These are phyloP conservation scores for Mycena kentingensis DNA, from an alignment of 768 basidiomycete genomes.

Conservation along the genomic window DNA sequence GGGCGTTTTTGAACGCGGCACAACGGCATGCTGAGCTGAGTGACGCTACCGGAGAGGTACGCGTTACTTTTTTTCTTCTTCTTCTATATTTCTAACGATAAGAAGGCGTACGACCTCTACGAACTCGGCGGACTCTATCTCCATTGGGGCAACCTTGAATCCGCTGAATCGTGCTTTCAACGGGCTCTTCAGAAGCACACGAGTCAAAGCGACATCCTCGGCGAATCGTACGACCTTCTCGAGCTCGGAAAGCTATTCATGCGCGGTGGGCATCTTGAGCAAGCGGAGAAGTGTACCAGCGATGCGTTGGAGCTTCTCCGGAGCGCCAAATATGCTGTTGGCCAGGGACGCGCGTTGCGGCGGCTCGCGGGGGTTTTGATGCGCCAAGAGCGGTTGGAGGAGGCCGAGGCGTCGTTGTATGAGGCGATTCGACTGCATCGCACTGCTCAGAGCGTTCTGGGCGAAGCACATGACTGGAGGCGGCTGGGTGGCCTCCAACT, in stretches of 20 bases:
- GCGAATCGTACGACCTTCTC: constrained; percentile 17
- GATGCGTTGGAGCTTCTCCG: constrained; percentile 11
- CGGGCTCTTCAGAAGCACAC: constrained; percentile 16
- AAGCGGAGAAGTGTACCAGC: constrained; percentile 12
- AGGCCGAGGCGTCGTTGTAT: constrained; percentile 20
- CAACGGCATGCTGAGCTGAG: constrained; percentile 13
- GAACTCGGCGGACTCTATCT: constrained; percentile 20
- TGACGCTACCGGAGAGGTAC: constrained; percentile 17
- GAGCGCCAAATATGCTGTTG: constrained; percentile 8
- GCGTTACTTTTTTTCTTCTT: neutral
- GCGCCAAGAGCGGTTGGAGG: constrained; percentile 19
- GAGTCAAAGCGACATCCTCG: neutral
- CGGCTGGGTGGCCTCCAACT: constrained; percentile 19
- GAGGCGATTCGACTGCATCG: constrained; percentile 21
- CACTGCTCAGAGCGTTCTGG: constrained; percentile 15
- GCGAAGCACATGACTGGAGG: constrained; percentile 22
- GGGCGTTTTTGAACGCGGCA: constrained; percentile 10
- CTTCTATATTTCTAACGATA: neutral
- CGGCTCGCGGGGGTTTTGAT: constrained; percentile 22
- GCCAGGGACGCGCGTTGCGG: constrained; percentile 17
- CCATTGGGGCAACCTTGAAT: constrained; percentile 18
- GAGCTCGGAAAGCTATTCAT: constrained; percentile 22
- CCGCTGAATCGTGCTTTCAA: constrained; percentile 14
- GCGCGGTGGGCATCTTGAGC: constrained; percentile 14
- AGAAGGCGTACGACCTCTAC: constrained; percentile 17